A percentile compares a stretch with the other conserved stretches of the same genome.
Evolutionary conservation across 2,329 filamentous ascomycete species (phyloP).

Genomic region (Penicillium sclerotiorum): DNA sequence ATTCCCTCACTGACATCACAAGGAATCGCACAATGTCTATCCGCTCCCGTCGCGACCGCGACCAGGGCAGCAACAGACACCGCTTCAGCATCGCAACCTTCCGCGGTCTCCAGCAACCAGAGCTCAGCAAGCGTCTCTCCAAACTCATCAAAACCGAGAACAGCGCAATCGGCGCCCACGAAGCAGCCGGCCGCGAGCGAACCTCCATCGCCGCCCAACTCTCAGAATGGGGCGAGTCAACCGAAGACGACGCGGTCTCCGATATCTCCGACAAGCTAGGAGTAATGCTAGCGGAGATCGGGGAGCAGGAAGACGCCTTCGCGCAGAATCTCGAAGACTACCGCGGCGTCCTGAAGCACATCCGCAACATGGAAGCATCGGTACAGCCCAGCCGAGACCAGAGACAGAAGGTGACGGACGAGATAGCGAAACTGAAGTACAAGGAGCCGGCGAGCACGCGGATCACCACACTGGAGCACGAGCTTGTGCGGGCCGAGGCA

Average conservation of each 20-base stretch:
- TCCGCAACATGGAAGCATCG: slow-evolving; percentile 92
- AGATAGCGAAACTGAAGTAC: slow-evolving; percentile 87
- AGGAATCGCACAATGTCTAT: slow-evolving; percentile 50
- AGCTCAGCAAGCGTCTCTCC: slow-evolving; percentile 85
- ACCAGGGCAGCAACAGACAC: slow-evolving; percentile 24
- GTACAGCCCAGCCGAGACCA: slow-evolving; percentile 90
- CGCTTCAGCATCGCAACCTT: slow-evolving; percentile 79
- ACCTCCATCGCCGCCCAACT: slow-evolving; percentile 84
- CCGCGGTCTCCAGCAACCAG: slow-evolving; percentile 80
- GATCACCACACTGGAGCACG: slow-evolving; percentile 86
- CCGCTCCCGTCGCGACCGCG: slow-evolving; percentile 36
- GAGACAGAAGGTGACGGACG: slow-evolving; percentile 85
- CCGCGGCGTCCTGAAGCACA: slow-evolving; percentile 79
- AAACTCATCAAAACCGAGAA: slow-evolving; percentile 95
- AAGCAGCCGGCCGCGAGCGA: slow-evolving; percentile 81
- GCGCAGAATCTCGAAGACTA: slow-evolving; percentile 86
- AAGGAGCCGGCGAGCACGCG: slow-evolving; percentile 86
- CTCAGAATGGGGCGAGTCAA: slow-evolving; percentile 94
- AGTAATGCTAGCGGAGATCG: slow-evolving; percentile 87
- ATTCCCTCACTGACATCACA: slow-evolving; percentile 1
- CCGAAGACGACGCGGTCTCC: slow-evolving; percentile 79
- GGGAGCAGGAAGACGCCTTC: slow-evolving; percentile 88
- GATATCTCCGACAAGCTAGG: slow-evolving; percentile 96
- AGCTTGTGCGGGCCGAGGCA: slow-evolving; percentile 92
- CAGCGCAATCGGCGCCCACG: slow-evolving; percentile 80